A percentile compares a stretch with the other conserved stretches of the same genome.
phyloP scores from a whole-genome alignment of 306 rosid genomes.

The Vigna nakashimae region DNA sequence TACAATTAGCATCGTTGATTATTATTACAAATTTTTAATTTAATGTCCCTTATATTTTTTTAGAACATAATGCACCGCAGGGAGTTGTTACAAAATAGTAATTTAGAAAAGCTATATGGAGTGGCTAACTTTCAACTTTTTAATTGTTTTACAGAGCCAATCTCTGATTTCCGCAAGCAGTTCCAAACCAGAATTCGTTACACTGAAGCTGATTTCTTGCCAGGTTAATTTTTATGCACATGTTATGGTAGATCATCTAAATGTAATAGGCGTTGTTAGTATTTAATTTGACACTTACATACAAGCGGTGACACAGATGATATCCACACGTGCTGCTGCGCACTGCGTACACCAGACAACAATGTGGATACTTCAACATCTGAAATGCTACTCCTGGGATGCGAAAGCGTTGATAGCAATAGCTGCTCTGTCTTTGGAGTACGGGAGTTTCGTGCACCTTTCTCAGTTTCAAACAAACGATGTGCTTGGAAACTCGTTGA shows the following conservation, averaged over 20 bases:
- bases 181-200: conserved; percentile 41
- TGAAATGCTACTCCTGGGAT: conserved; percentile 63
- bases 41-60: background rate
- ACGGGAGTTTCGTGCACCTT: conserved; percentile 40
- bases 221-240: conserved; percentile 37
- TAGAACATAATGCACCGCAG: background rate
- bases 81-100: background rate
- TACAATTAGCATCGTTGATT: background rate
- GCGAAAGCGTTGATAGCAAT: conserved; percentile 60
- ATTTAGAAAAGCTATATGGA: background rate
- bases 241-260: background rate
- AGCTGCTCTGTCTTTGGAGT: conserved; percentile 49
- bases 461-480: conserved; percentile 15
- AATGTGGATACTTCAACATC: conserved; percentile 46
- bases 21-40: background rate
- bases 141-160: conserved; percentile 32
- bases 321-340: conserved; percentile 28
- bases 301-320: conserved; percentile 43
- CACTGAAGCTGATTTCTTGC: conserved; percentile 50
- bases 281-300: background rate
- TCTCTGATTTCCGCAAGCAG: conserved; percentile 7
- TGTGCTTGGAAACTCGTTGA: conserved; percentile 38
- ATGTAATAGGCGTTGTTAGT: background rate
- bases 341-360: conserved; percentile 47
- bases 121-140: background rate